Evolutionary conservation across 768 basidiomycete species (phyloP), one percentile per base, ranked within the genome.

Genomic region (Auriculariales sp.): DNA sequence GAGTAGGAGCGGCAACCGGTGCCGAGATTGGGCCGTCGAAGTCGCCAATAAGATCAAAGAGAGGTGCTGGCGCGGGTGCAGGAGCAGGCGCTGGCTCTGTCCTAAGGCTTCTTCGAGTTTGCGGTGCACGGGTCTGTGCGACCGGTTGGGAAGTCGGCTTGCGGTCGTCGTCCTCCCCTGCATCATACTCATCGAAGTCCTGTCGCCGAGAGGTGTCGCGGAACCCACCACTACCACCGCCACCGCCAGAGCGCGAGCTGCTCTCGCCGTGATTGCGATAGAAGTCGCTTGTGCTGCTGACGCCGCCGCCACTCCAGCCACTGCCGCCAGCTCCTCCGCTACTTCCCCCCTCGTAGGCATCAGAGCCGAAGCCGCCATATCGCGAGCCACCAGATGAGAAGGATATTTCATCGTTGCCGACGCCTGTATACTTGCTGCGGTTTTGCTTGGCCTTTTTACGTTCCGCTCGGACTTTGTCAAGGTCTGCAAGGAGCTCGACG

Each of bases 171-270:
- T 90, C 90, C 32, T 73, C 72, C 2, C 94, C 94, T 11, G 94
- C 95, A 55, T 94, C 87, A 63, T 99, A 99, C 62, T 97, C 93
- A 58, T 98, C 93, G 55, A 79, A 97, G 24, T 76, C 74, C 49
- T 71, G 68, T 14, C 77, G 67, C 33, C 77, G 64, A 6, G 64
- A 62, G 28, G 64, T 69, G 53, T 89, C 85, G 47, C 75, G 70
- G 66, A 83, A 87, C 1, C 72, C 73, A 36, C 71, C 68, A 44
- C 39, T 44, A 9, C 6, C 27, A 11, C 4, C 39, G 17, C 22
- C 7, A 36, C 5, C 39, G 4, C 27, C 17, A 36, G 39, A 2
- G 15, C 19, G 22, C 19, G 22, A 22, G n/a, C n/a, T n/a, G n/a
- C n/a, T n/a, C n/a, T n/a, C n/a, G n/a, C n/a, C n/a, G 7, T 24